A percentile compares a stretch with the other conserved stretches of the same genome.
Conservation (phyloP, 345 rosid species). For the Crucihimalaya himalaica region DNA sequence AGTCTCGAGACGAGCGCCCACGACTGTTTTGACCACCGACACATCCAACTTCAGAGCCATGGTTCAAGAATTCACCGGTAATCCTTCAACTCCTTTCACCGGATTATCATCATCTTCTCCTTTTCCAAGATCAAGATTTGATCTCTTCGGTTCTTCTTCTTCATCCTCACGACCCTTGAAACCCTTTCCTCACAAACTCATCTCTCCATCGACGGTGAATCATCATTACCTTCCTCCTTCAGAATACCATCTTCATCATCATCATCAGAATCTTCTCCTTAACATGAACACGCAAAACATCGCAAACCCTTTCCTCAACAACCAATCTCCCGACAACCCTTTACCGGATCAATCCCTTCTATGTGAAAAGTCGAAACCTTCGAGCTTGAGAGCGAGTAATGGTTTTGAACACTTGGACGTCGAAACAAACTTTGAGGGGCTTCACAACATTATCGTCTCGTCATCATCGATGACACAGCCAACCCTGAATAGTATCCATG, state of each 20-base stretch:
- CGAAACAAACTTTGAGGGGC: constrained; percentile 42
- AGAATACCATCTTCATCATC: constrained; percentile 2
- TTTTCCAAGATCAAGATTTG: constrained; percentile 66
- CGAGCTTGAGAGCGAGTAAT: constrained; percentile 26
- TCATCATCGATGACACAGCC: constrained; percentile 33
- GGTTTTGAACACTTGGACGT: constrained; percentile 30
- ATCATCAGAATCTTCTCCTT: constrained; percentile 34
- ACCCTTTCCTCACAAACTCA: constrained; percentile 55
- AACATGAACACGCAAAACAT: constrained; percentile 46
- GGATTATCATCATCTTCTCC: constrained; percentile 52
- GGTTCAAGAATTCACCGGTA: constrained; percentile 98
- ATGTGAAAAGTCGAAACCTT: constrained; percentile 25
- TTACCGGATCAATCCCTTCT: constrained; percentile 27
- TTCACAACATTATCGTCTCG: constrained; percentile 53
- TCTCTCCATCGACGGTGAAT: constrained; percentile 29
- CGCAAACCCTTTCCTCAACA: constrained; percentile 52
- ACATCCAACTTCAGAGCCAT: constrained; percentile 91
- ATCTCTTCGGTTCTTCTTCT: constrained; percentile 56
- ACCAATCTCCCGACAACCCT: constrained; percentile 51
- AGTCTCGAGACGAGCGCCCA: constrained; percentile 92
- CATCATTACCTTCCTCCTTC: constrained; percentile 33
- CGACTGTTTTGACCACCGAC: constrained; percentile 89
- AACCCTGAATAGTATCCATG: constrained; percentile 38
- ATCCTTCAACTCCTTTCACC: constrained; percentile 80
- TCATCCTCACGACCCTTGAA: constrained; percentile 48